Evolutionary conservation across 345 rosid species (phyloP), one percentile per base, ranked within the genome.

Genomic region (Dipteronia dyeriana): DNA sequence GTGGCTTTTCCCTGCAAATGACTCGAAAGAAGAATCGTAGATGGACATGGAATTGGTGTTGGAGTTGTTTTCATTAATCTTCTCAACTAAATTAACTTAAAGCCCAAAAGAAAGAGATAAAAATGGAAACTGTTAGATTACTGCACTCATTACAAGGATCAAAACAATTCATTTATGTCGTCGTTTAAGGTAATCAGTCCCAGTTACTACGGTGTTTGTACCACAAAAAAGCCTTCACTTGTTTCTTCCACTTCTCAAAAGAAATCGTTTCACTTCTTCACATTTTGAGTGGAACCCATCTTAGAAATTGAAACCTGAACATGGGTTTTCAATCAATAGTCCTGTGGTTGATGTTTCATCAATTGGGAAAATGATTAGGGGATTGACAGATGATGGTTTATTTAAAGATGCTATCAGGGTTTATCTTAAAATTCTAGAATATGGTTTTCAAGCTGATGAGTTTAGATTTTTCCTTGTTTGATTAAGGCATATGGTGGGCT

Each of bases 401-500:
- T 87, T 79, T 66, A 83, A 79, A 49, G 85, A 83, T 78, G 84
- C 85, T 57, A 69, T 83, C 7, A 26, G 71, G 74, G 73, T 70
- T 51, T 85, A 84, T 25, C 41, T 80, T 60, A 57, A 78, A 76
- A 76, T 85, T 73, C 82, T 87, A 75, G 84, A 79, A 74, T 72
- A 34, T 71, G 86, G 84, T 39, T 74, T 79, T 63, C 76, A 78
- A 19, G 75, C 78, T 19, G 75, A 73, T 61, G 75, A 77, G 47
- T 84, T 79, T 71, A 68, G 74, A 29, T 82, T 80, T 84, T 86
- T 76, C 85, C 89, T 14, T 66, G 79, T 81, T 74, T 86, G 72
- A 79, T 88, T 70, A 88, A 88, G 71, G 87, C 86, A 19, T 73
- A 81, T 45, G 86, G 82, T 57, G 85, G 81, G 41, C 70, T 83